Evolutionary conservation across 768 basidiomycete species (phyloP), one percentile per base, ranked within the genome.

Genomic region (Podaxis carcinomalis): DNA sequence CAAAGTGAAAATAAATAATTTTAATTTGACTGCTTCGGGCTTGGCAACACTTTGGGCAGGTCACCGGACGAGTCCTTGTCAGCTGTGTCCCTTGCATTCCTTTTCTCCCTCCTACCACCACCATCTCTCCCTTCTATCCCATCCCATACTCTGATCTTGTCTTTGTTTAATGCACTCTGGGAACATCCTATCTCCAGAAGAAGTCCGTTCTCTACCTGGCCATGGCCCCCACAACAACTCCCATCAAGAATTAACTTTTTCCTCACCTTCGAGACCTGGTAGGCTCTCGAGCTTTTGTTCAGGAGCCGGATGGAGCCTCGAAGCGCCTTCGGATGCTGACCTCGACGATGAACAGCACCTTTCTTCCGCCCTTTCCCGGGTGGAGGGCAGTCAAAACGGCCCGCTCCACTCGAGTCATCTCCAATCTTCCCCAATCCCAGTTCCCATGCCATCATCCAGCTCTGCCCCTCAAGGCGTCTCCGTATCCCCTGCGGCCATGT

Each of bases 401-500:
- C 23, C 40, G 37, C 63, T 61, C 52, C 32, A 49, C 23, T n/a
- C 49, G 21, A 47, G 55, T 44, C 57, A 35, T 28, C 52, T 63
- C 53, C 69, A 65, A 59, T 58, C 62, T 39, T 86, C 84, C 1
- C 81, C 86, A 27, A 47, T 50, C 28, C 62, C 66, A 25, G 61
- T 54, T 14, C 37, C 51, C 57, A 61, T 62, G 28, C 62, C 62
- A 16, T 47, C 63, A 13, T 63, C 61, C 42, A 56, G 56, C 37
- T 42, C 59, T 13, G 52, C 60, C 23, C 28, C 53, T 46, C 32
- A 36, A 50, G 58, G 52, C 42, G 51, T 74, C 50, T 72, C 74
- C 50, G 72, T 73, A 14, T 92, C 90, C 0, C 89, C 90, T 1
- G 90, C 91, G 0, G 89, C 89, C 0, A 78, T 85, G 72, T 93